These are phyloP conservation scores for Eucalyptus urophylla DNA, from an alignment of 345 rosid genomes.

Conservation along the genomic window DNA sequence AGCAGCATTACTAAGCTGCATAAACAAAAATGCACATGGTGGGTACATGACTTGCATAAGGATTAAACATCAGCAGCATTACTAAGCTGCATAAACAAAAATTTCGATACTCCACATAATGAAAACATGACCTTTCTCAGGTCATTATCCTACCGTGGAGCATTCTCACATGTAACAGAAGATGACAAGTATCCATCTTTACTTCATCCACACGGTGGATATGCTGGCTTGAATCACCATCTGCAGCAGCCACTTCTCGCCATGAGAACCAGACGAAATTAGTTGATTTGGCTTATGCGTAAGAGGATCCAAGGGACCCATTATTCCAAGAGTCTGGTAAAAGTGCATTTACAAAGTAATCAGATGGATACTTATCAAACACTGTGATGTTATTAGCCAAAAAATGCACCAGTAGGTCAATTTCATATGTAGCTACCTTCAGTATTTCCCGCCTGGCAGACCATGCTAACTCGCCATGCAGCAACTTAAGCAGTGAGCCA, in stretches of 20 bases:
- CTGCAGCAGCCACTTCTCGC: conserved; percentile 83
- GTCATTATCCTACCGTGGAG: conserved; percentile 45
- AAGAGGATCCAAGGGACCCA: conserved; percentile 98
- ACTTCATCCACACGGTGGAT: conserved; percentile 73
- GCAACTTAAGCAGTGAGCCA: too few relatives aligned
- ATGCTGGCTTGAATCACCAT: conserved; percentile 90
- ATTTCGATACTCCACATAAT: background rate
- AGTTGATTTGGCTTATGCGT: conserved; percentile 83
- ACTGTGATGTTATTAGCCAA: background rate
- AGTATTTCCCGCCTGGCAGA: conserved; percentile 90
- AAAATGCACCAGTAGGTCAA: background rate
- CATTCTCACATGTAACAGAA: conserved; percentile 88
- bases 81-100: background rate
- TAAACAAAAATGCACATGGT: background rate
- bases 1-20: background rate
- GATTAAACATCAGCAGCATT: background rate
- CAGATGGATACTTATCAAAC: conserved; percentile 1
- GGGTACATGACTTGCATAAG: background rate
- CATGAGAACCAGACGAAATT: conserved; percentile 58
- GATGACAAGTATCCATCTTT: conserved; percentile 79
- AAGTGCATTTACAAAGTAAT: background rate
- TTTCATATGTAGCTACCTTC: conserved; percentile 36
- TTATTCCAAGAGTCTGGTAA: conserved; percentile 82
- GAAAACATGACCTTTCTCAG: background rate
- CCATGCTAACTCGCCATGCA: conserved; percentile 14